Evolutionary conservation across 768 basidiomycete genomes (phyloP), one percentile per base, ranked within the genome.

Genomic region (Mycena capillaripes): DNA sequence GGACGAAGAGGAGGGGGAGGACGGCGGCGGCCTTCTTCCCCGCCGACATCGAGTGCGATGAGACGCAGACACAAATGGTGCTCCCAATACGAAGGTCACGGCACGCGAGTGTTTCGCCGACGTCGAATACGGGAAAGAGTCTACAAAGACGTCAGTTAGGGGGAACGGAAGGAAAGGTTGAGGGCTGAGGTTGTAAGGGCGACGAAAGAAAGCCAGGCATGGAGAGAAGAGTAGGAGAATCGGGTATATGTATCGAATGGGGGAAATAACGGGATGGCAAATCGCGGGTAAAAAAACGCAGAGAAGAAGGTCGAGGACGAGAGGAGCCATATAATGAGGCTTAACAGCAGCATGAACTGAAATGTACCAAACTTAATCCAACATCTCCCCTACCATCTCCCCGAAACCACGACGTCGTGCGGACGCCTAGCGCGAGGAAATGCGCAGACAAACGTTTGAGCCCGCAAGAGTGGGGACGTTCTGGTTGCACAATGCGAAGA

Each of bases 21-120:
- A 95, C 92, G 0, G 90, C 95, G 0, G 93, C 94, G 34, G 91
- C 87, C 2, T 80, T 84, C 71, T 87, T 88, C 25, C 93, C 93
- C 23, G 82, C 82, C 5, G 85, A 84, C n/a, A 85, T 64, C 10
- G 79, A 68, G 25, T 83, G 80, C 0, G 85, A 79, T 2, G 71
- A 71, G 64, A 83, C 79, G 62, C 83, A 44, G 42, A 17, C 42
- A 21, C 42, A 17, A 44, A 44, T 44, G 42, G 42, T 44, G 16
- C 42, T 44, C 42, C 42, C 42, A 44, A 44, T 44, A 44, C 42
- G 42, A 44, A 44, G 42, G 42, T 44, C 42, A 44, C 42, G 5
- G 42, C 42, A 17, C 42, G 42, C 42, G 42, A 44, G 8, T 44
- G 42, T 44, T 17, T 21, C 8, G 42, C 16, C n/a, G n/a, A n/a